A percentile compares a stretch with the other conserved stretches of the same genome.
Evolutionary conservation across 106 monocot species (phyloP).

Genomic region (Triglochin maritima): DNA sequence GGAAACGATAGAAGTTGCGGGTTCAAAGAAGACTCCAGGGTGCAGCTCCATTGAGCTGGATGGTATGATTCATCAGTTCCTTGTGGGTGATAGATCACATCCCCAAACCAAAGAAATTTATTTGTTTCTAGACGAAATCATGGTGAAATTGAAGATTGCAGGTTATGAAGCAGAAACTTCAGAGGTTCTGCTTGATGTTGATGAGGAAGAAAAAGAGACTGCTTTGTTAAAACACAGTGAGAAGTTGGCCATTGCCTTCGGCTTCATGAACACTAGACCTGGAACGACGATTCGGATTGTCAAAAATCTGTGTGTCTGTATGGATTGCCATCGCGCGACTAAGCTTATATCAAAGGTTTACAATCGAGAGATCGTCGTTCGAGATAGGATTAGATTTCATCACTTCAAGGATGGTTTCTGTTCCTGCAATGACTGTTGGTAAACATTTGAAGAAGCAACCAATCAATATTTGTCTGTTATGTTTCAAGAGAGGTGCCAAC

Average conservation of each 20-base stretch:
- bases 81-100: constrained; percentile 20
- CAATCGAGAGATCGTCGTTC: constrained; percentile 16
- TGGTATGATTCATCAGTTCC: constrained; percentile 22
- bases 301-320: constrained; percentile 20
- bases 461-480: neutral
- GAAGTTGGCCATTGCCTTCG: constrained; percentile 27
- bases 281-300: constrained; percentile 15
- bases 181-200: constrained; percentile 16
- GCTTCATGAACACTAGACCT: constrained; percentile 11
- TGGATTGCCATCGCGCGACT: constrained; percentile 18
- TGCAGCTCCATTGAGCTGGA: constrained; percentile 23
- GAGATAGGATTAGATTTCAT: constrained; percentile 22
- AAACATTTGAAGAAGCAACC: neutral
- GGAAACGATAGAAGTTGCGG: constrained; percentile 6
- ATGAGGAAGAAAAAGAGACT: constrained; percentile 21
- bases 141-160: constrained; percentile 10
- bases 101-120: constrained; percentile 18
- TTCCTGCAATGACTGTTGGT: constrained; percentile 24
- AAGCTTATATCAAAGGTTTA: constrained; percentile 22
- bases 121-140: constrained; percentile 11
- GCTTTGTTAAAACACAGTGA: constrained; percentile 18
- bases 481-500: neutral
- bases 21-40: constrained; percentile 16
- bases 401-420: constrained; percentile 16
- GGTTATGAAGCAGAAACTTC: constrained; percentile 14